phyloP scores from a whole-genome alignment of 306 rosid species.

The Begonia fuchsioides region DNA sequence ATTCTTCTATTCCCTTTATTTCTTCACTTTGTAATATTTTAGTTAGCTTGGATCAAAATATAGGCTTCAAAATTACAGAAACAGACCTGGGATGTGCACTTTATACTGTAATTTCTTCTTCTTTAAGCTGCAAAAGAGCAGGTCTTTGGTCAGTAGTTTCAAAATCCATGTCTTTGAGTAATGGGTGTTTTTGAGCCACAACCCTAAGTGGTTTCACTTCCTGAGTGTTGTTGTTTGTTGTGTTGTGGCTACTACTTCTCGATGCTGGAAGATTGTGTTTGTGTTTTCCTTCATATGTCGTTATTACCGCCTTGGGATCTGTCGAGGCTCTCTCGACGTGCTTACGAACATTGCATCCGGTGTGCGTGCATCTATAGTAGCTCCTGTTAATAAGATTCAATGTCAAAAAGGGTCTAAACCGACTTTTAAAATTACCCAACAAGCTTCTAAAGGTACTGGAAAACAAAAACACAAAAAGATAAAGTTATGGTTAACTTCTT shows the following conservation, averaged over 20 bases:
- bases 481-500: too few species aligned
- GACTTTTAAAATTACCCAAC: background rate
- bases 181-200: constrained; percentile 41
- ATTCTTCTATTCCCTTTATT: constrained; percentile 21
- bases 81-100: constrained; percentile 6
- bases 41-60: constrained; percentile 21
- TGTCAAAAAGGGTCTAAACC: constrained; percentile 5
- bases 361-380: constrained; percentile 82
- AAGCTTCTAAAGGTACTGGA: too few species aligned
- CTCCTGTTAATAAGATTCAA: constrained; percentile 41
- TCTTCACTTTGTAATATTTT: constrained; percentile 21
- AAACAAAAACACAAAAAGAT: too few species aligned
- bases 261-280: constrained; percentile 84
- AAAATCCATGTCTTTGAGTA: constrained; percentile 37
- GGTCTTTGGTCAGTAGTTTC: constrained; percentile 49
- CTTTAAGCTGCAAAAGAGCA: constrained; percentile 53
- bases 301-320: constrained; percentile 79
- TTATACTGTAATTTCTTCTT: constrained; percentile 50
- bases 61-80: too few species aligned
- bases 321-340: too few species aligned
- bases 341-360: constrained; percentile 93
- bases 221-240: constrained; percentile 30
- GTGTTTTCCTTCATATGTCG: constrained; percentile 86
- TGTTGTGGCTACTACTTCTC: constrained; percentile 78
- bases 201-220: constrained; percentile 26